A percentile compares a stretch with the other conserved stretches of the same genome.
Evolutionary conservation across 108 stramenopile genomes (phyloP).

Genomic region (Thalassiosira profunda): DNA sequence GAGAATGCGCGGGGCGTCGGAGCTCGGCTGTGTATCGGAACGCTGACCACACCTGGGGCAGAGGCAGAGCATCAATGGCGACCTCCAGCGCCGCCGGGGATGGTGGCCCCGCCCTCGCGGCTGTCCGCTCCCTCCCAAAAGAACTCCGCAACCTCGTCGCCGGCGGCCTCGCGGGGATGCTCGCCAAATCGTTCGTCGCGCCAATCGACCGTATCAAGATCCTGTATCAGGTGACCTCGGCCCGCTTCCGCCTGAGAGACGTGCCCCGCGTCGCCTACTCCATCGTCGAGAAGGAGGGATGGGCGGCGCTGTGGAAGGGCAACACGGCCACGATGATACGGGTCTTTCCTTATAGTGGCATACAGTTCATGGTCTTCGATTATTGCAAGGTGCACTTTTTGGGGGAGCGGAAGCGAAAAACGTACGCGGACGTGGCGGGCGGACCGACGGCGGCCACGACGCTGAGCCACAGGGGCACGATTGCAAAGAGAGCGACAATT

Average conservation of each 20-base stretch:
- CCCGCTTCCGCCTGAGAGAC: constrained; percentile 66
- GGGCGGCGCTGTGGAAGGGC: constrained; percentile 93
- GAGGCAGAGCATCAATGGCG: no score
- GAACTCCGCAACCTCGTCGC: constrained; percentile 80
- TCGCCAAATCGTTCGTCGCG: constrained; percentile 90
- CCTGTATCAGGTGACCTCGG: constrained; percentile 83
- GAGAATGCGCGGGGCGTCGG: no score
- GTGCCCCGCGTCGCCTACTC: constrained; percentile 66
- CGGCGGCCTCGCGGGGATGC: constrained; percentile 88
- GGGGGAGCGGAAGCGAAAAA: constrained; percentile 12
- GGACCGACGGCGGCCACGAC: background rate
- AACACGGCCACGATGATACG: constrained; percentile 96
- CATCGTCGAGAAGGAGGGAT: constrained; percentile 84
- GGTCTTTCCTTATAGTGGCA: constrained; percentile 97
- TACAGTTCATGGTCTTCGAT: constrained; percentile 98
- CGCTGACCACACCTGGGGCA: no score
- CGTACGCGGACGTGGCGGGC: constrained; percentile 22
- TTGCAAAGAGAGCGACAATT: constrained; percentile 4
- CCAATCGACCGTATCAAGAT: constrained; percentile 94
- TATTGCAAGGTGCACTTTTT: constrained; percentile 73
- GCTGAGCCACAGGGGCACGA: constrained; percentile 1
- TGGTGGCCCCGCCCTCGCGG: constrained; percentile 6
- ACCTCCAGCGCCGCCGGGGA: no score
- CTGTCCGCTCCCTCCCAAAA: constrained; percentile 58
- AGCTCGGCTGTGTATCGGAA: no score